Conservation (phyloP, 306 rosid species). For the Astragalus membranaceus region DNA sequence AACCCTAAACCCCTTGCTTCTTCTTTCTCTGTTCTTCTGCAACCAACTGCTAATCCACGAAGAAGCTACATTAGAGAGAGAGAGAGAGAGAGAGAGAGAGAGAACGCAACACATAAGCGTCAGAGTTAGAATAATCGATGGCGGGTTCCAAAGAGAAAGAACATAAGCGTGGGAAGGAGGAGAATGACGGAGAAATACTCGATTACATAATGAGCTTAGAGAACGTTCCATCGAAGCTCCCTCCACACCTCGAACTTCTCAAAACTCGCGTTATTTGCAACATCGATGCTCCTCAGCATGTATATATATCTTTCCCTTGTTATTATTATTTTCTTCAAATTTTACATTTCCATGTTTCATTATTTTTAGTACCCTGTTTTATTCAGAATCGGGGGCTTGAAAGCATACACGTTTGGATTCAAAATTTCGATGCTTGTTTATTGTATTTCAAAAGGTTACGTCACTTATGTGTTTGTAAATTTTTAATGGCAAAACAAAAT, state of each 20-base stretch:
- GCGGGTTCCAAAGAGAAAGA: too few species aligned
- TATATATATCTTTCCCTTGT: background rate
- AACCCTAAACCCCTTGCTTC: too few species aligned
- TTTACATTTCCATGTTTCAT: background rate
- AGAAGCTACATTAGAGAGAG: too few species aligned
- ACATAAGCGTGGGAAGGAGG: background rate
- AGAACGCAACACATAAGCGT: too few species aligned
- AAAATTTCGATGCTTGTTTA: background rate
- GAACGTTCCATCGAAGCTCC: constrained; percentile 33
- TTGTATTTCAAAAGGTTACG: too few species aligned
- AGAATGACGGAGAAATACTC: constrained; percentile 13
- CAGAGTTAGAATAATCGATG: too few species aligned
- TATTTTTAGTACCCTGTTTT: background rate
- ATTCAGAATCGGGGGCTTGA: background rate
- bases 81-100: too few species aligned
- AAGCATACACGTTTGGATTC: background rate
- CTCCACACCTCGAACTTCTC: constrained; percentile 33
- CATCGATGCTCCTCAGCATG: constrained; percentile 45
- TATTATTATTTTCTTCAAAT: background rate
- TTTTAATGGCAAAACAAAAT: background rate
- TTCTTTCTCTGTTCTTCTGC: too few species aligned
- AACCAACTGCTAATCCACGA: too few species aligned
- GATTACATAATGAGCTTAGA: constrained; percentile 44
- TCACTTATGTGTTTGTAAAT: background rate
- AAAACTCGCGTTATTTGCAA: constrained; percentile 42